These are phyloP conservation scores for Chlorencoelia australis DNA, from an alignment of 2,329 filamentous ascomycete species.

Conservation along the genomic window DNA sequence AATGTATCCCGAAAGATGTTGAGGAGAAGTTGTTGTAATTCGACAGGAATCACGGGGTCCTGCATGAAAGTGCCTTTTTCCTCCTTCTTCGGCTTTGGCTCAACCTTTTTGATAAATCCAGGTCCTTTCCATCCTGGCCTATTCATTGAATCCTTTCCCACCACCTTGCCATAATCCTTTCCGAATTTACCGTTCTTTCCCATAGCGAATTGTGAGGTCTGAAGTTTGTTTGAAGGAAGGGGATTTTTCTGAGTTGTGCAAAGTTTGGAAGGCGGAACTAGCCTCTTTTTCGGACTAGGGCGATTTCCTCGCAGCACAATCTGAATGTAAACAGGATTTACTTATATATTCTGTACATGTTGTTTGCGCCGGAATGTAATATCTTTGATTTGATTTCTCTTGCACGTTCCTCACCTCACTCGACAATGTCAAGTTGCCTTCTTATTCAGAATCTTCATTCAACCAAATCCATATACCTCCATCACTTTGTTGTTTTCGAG, in stretches of 20 bases:
- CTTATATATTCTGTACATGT: too few species aligned
- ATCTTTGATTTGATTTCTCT: too few species aligned
- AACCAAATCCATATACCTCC: too few species aligned
- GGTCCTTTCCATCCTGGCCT: constrained; percentile 23
- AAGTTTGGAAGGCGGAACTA: too few species aligned
- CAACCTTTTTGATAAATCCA: constrained; percentile 17
- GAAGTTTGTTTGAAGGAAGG: neutral
- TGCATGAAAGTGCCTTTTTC: constrained; percentile 3
- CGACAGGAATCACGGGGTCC: constrained; percentile 31
- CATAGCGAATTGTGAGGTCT: constrained; percentile 10
- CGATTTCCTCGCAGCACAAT: too few species aligned
- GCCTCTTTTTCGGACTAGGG: constrained; percentile 1
- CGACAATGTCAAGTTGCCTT: too few species aligned
- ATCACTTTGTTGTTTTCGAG: too few species aligned
- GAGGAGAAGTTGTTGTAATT: constrained; percentile 60
- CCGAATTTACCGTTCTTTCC: constrained; percentile 19
- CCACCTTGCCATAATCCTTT: constrained; percentile 20
- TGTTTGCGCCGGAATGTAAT: too few species aligned
- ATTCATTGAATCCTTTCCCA: constrained; percentile 15
- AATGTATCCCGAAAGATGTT: constrained; percentile 65
- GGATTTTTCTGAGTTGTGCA: too few species aligned
- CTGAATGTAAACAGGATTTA: too few species aligned
- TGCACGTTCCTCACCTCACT: too few species aligned
- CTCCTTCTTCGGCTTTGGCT: constrained; percentile 8
- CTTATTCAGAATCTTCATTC: too few species aligned